phyloP scores from a whole-genome alignment of 2,329 filamentous ascomycete species.

The Pseudopyricularia cyperi region DNA sequence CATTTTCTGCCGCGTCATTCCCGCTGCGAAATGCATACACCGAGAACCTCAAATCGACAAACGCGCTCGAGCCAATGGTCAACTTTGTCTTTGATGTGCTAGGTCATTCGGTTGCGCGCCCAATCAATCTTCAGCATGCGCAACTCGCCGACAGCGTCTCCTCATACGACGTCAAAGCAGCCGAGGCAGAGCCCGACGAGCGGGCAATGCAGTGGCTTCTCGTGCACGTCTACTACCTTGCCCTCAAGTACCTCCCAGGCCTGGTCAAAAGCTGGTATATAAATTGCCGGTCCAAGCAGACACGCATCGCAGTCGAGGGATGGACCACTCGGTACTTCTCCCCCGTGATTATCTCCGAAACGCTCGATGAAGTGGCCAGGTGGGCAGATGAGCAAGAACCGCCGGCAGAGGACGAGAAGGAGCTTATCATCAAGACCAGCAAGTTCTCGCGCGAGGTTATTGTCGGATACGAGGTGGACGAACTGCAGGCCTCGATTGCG shows the following conservation, averaged over 20 bases:
- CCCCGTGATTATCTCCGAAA: slow-evolving; percentile 50
- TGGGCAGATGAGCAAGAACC: slow-evolving; percentile 48
- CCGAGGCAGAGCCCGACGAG: slow-evolving; percentile 48
- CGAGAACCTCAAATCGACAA: slow-evolving; percentile 62
- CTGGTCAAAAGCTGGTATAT: slow-evolving; percentile 79
- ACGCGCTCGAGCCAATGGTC: slow-evolving; percentile 56
- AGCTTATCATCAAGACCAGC: slow-evolving; percentile 57
- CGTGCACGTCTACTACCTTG: slow-evolving; percentile 74
- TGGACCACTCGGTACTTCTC: slow-evolving; percentile 86
- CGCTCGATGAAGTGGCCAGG: slow-evolving; percentile 51
- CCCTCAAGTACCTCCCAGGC: slow-evolving; percentile 62
- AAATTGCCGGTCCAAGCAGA: slow-evolving; percentile 68
- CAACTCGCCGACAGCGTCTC: slow-evolving; percentile 45
- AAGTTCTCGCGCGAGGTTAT: slow-evolving; percentile 61
- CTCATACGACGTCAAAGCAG: slow-evolving; percentile 36
- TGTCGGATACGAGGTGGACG: slow-evolving; percentile 78
- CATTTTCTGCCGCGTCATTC: slow-evolving; percentile 65
- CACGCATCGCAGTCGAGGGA: slow-evolving; percentile 60
- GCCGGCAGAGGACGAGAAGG: slow-evolving; percentile 36
- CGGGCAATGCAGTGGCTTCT: slow-evolving; percentile 72
- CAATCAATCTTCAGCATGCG: slow-evolving; percentile 60
- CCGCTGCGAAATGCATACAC: slow-evolving; percentile 74
- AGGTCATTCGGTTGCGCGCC: slow-evolving; percentile 60
- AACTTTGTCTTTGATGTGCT: slow-evolving; percentile 76
- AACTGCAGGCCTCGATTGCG: slow-evolving; percentile 70